Conservation (phyloP, 2,329 filamentous ascomycete species). For the Corniculantispora saksenae region DNA sequence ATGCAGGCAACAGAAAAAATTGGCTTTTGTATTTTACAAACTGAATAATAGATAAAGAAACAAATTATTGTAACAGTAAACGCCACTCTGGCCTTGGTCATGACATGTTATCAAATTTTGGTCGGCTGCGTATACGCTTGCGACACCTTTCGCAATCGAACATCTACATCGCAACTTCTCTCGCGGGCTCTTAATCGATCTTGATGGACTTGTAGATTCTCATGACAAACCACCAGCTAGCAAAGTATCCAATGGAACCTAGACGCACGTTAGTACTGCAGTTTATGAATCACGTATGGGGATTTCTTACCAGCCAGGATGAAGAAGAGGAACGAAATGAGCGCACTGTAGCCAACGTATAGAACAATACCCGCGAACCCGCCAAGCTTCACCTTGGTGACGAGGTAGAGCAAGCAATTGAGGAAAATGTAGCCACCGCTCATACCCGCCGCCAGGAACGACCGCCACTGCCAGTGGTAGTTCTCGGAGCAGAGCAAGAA, state of each 20-base stretch:
- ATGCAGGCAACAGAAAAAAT: neutral
- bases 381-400: constrained; percentile 82
- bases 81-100: constrained; percentile 13
- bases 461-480: constrained; percentile 98
- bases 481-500: constrained; percentile 95
- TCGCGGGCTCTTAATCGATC: constrained; percentile 66
- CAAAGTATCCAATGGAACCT: constrained; percentile 95
- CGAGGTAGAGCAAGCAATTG: constrained; percentile 88
- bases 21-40: constrained; percentile 19
- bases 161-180: neutral
- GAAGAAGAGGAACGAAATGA: constrained; percentile 90
- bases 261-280: constrained; percentile 23
- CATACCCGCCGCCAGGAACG: constrained; percentile 88
- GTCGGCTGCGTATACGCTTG: neutral
- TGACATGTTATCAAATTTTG: constrained; percentile 1
- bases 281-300: neutral
- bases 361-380: constrained; percentile 84
- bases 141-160: neutral
- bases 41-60: constrained; percentile 13
- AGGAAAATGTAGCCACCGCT: constrained; percentile 89
- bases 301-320: constrained; percentile 80
- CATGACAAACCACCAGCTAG: constrained; percentile 90
- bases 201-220: constrained; percentile 98
- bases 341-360: constrained; percentile 87
- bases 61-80: constrained; percentile 13